phyloP scores from a whole-genome alignment of 768 basidiomycete genomes.

The Tylopilus felleus region DNA sequence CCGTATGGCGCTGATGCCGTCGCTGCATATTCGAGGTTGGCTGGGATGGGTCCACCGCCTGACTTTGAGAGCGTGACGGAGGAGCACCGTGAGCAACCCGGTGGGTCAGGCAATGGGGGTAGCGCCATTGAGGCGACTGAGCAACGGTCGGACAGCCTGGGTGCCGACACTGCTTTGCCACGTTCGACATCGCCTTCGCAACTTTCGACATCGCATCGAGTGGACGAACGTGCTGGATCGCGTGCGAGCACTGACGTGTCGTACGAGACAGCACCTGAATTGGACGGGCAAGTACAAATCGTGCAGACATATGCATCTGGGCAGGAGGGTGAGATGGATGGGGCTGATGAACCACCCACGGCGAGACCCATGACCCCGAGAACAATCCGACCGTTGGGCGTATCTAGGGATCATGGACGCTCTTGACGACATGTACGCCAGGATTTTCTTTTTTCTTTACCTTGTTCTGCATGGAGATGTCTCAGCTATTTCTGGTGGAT shows the following conservation, averaged over 20 bases:
- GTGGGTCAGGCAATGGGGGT: neutral
- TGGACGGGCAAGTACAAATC: neutral
- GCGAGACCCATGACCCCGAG: slow-evolving; percentile 13
- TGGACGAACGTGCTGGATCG: slow-evolving; percentile 7
- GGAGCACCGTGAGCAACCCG: neutral
- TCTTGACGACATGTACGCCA: neutral
- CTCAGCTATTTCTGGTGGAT: neutral
- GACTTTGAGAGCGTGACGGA: slow-evolving; percentile 42
- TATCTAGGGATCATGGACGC: neutral
- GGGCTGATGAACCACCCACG: slow-evolving; percentile 11
- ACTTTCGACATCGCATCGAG: neutral
- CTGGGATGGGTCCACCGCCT: slow-evolving; percentile 40
- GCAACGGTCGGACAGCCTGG: neutral
- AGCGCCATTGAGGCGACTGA: neutral
- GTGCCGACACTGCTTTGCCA: neutral
- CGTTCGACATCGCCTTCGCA: neutral
- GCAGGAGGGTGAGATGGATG: slow-evolving; percentile 4
- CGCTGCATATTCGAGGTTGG: slow-evolving; percentile 42
- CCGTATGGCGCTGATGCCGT: slow-evolving; percentile 77
- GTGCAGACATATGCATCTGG: neutral
- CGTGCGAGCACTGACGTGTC: slow-evolving; percentile 9
- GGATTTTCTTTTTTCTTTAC: neutral
- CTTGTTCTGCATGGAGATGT: neutral
- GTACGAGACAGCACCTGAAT: slow-evolving; percentile 11
- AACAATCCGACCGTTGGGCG: slow-evolving; percentile 18